phyloP scores from a whole-genome alignment of 768 basidiomycete species.

The Hericium coralloides region DNA sequence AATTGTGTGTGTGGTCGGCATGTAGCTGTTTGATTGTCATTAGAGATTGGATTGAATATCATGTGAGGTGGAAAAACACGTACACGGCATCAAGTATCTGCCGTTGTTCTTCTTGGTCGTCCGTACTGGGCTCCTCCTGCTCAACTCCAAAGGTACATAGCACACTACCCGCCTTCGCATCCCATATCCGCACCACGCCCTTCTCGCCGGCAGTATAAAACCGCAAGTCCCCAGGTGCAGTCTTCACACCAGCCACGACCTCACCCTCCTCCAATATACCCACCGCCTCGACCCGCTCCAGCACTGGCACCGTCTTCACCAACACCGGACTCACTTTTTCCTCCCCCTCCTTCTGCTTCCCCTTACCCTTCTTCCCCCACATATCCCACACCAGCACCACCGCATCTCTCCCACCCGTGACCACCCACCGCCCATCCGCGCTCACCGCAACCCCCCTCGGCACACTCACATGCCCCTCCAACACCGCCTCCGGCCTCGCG shows the following conservation, averaged over 20 bases:
- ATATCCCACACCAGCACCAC: constrained; percentile 93
- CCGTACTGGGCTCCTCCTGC: constrained; percentile 30
- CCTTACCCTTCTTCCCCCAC: constrained; percentile 23
- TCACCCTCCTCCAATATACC: constrained; percentile 56
- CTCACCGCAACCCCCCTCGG: constrained; percentile 86
- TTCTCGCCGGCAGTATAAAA: constrained; percentile 92
- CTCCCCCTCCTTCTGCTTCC: constrained; percentile 41
- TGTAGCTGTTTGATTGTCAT: constrained; percentile 42
- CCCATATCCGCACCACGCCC: constrained; percentile 81
- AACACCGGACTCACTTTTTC: constrained; percentile 39
- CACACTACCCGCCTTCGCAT: constrained; percentile 55
- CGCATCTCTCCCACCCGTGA: constrained; percentile 89
- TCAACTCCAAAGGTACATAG: constrained; percentile 50
- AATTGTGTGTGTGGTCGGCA: constrained; percentile 52
- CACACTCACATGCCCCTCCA: constrained; percentile 94
- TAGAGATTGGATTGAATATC: background rate
- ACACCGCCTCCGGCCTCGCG: constrained; percentile 63
- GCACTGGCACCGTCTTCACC: constrained; percentile 69
- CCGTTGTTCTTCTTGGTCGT: constrained; percentile 67
- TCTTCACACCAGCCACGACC: constrained; percentile 34
- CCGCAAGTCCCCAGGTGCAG: constrained; percentile 34
- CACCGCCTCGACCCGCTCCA: constrained; percentile 83
- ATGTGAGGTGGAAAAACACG: constrained; percentile 21
- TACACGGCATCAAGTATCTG: constrained; percentile 82
- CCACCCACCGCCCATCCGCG: constrained; percentile 77